phyloP scores from a whole-genome alignment of 371 early-diverging fungal species.

The Mortierella sp. region DNA sequence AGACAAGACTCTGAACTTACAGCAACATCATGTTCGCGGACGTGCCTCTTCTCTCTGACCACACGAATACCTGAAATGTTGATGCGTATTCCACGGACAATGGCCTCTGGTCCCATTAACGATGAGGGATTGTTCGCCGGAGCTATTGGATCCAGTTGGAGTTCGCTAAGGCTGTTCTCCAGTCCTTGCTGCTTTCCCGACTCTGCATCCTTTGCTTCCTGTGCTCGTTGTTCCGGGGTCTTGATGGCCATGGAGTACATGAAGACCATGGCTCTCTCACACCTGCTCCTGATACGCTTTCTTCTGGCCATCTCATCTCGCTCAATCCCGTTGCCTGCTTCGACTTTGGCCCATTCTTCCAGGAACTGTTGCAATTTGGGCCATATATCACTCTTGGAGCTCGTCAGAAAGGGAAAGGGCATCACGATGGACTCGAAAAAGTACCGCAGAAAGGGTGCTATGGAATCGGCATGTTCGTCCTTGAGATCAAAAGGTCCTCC shows the following conservation, averaged over 20 bases:
- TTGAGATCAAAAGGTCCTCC: conserved; percentile 50
- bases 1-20: conserved; percentile 18
- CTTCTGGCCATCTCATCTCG: conserved; percentile 44
- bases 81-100: conserved; percentile 39
- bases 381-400: conserved; percentile 38
- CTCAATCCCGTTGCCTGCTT: conserved; percentile 47
- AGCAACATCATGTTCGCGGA: conserved; percentile 46
- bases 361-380: conserved; percentile 40
- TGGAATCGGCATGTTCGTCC: conserved; percentile 37
- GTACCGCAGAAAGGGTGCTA: conserved; percentile 48
- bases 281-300: conserved; percentile 33
- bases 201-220: conserved; percentile 21
- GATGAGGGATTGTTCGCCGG: background rate
- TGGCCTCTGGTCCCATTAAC: conserved; percentile 1
- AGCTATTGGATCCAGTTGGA: conserved; percentile 8
- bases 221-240: conserved; percentile 40
- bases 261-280: conserved; percentile 33
- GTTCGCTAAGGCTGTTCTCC: conserved; percentile 6
- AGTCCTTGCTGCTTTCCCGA: conserved; percentile 1
- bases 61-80: conserved; percentile 42
- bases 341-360: conserved; percentile 48
- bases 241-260: conserved; percentile 51
- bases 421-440: conserved; percentile 50
- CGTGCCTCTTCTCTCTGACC: conserved; percentile 37
- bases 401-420: conserved; percentile 45